Evolutionary conservation across 2,329 filamentous ascomycete species (phyloP).

Genomic region (Alternaria brassicicola): DNA sequence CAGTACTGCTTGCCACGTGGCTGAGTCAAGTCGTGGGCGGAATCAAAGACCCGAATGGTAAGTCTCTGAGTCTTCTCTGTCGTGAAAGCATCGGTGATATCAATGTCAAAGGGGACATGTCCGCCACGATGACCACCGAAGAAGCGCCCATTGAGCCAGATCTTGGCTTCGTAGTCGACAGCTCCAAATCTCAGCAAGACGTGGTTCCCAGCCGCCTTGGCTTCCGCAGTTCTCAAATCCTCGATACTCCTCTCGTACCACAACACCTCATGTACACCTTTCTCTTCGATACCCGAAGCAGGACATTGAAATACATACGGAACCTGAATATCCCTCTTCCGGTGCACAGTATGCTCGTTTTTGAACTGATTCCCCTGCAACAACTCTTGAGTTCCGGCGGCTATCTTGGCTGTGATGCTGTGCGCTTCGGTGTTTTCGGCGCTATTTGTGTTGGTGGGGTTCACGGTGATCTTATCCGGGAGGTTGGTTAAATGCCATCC

Average conservation of each 20-base stretch:
- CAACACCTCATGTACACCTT: conserved; percentile 68
- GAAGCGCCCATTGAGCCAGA: conserved; percentile 62
- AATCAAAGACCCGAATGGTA: conserved; percentile 66
- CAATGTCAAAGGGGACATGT: conserved; percentile 64
- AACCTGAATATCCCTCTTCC: conserved; percentile 63
- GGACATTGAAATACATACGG: conserved; percentile 70
- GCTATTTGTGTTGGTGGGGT: conserved; percentile 25
- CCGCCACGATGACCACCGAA: conserved; percentile 64
- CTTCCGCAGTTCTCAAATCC: conserved; percentile 56
- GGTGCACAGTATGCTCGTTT: conserved; percentile 41
- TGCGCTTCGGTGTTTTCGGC: conserved; percentile 36
- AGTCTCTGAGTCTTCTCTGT: conserved; percentile 43
- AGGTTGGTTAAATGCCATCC: conserved; percentile 62
- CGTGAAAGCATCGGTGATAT: conserved; percentile 58
- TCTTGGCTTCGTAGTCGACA: conserved; percentile 65
- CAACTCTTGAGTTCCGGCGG: conserved; percentile 56
- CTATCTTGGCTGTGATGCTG: conserved; percentile 56
- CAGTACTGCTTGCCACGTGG: conserved; percentile 73
- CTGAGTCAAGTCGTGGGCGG: conserved; percentile 67
- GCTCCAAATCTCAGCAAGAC: conserved; percentile 64
- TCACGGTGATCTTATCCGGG: conserved; percentile 50
- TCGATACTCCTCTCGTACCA: conserved; percentile 66
- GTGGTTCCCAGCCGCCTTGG: conserved; percentile 50
- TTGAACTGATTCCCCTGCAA: conserved; percentile 55
- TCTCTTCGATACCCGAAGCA: conserved; percentile 67